These are phyloP conservation scores for Bassia scoparia DNA, from an alignment of 148 eudicot genomes.

Conservation along the genomic window DNA sequence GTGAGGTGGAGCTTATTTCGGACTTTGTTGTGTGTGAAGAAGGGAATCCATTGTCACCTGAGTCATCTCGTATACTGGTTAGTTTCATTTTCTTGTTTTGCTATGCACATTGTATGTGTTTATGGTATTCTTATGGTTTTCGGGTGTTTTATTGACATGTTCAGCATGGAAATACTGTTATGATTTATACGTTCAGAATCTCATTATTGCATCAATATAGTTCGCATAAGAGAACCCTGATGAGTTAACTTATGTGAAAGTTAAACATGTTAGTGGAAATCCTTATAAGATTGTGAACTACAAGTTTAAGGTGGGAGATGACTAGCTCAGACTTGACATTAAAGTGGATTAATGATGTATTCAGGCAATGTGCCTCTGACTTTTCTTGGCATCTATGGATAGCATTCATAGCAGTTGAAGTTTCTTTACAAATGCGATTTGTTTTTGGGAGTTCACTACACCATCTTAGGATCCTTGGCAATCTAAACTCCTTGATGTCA, in stretches of 20 bases:
- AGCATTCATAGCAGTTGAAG: not conserved
- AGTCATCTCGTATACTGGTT: slow-evolving; percentile 84
- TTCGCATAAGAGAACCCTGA: not conserved
- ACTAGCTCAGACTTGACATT: not conserved
- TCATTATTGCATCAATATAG: too few relatives aligned
- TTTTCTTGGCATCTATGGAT: not conserved
- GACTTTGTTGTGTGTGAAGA: slow-evolving; percentile 86
- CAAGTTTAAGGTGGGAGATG: not conserved
- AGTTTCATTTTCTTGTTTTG: slow-evolving; percentile 17
- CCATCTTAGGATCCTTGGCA: not conserved
- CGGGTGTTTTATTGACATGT: not conserved
- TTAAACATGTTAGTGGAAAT: not conserved
- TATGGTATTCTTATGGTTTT: not conserved
- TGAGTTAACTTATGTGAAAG: too few relatives aligned
- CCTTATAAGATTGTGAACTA: not conserved
- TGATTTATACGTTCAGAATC: too few relatives aligned
- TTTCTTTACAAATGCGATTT: not conserved
- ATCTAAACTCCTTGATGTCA: not conserved
- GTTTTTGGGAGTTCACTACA: not conserved
- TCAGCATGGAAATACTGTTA: not conserved
- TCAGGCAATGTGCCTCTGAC: not conserved
- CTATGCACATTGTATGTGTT: not conserved
- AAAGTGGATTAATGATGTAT: not conserved
- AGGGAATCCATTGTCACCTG: slow-evolving; percentile 87
- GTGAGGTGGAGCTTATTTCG: slow-evolving; percentile 81